Base-by-base conservation (phyloP, 345 rosid species). In the Corchorus olitorius region DNA sequence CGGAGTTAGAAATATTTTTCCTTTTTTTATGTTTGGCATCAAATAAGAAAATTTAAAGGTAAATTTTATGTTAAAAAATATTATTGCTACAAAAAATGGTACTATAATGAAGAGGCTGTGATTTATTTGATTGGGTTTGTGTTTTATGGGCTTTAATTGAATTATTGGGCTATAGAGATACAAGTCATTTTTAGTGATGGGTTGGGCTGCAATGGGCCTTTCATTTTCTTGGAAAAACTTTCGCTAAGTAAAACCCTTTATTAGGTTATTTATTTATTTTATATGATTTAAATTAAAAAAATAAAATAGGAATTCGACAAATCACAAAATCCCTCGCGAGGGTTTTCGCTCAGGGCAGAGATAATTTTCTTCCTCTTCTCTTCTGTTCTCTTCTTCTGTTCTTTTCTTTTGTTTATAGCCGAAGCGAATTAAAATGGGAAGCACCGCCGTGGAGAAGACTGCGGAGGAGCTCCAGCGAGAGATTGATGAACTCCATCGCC, bases 401-500 rank as follows among this genome's bases (percentile, higher is more conserved):
- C 43, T 39, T 39, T 39, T 39, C 43, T 33, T 39, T 27, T 10
- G 65, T 27, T 27, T 27, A 27, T 27, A 27, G 27, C 65, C 27
- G 39, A 33, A 27, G 9, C 14, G 8, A 27, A 61, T 0, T 22
- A 11, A 33, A 52, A 81, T 85, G 84, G 82, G 86, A 73, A 85
- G 79, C 84, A 53, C 92, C 17, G 87, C 86, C 54, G 65, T 82
- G 7, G 94, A 91, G 87, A 92, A 94, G 82, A 87, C 88, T 5
- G 97, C 88, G 78, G 90, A 81, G 43, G 94, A 91, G 87, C 97
- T 94, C 54, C 91, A 87, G 37, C 85, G 82, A 34, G 98, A 94
- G 89, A 92, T 94, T 86, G 88, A 90, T 63, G 97, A 94, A 84
- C 97, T 92, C 52, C 92, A 89, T 72, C 97, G 97, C 84, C 98